Percentiles rank a stretch among this genome's conserved stretches.
phyloP scores from a whole-genome alignment of 345 rosid species.

The Schrenkiella parvula region DNA sequence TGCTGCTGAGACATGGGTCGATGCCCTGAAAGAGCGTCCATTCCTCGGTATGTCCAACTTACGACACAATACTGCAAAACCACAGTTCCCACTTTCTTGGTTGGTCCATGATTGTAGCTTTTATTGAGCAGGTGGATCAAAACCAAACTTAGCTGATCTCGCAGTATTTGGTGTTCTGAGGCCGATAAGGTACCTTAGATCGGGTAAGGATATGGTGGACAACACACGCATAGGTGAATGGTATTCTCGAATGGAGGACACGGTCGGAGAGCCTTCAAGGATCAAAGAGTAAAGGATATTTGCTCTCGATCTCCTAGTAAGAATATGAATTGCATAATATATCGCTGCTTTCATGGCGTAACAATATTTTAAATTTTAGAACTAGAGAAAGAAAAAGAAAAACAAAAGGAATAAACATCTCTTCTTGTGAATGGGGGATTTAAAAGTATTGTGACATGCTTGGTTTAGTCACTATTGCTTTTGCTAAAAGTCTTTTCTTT shows the following conservation, averaged over 20 bases:
- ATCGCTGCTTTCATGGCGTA: slow-evolving; percentile 12
- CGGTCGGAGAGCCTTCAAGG: slow-evolving; percentile 63
- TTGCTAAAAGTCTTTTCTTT: background rate
- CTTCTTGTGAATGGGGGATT: slow-evolving; percentile 16
- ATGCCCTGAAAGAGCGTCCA: slow-evolving; percentile 66
- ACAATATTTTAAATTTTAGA: slow-evolving; percentile 4
- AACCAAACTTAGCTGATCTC: slow-evolving; percentile 92
- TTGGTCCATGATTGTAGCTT: slow-evolving; percentile 5
- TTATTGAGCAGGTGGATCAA: slow-evolving; percentile 53
- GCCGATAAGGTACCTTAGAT: slow-evolving; percentile 71
- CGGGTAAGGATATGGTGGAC: slow-evolving; percentile 90
- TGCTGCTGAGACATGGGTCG: slow-evolving; percentile 93
- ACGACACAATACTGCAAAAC: background rate
- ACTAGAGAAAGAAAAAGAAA: slow-evolving; percentile 12
- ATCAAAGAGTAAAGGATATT: slow-evolving; percentile 35
- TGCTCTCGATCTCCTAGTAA: slow-evolving; percentile 1
- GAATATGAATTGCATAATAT: slow-evolving; percentile 5
- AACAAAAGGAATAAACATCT: slow-evolving; percentile 14
- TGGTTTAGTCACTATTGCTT: slow-evolving; percentile 3
- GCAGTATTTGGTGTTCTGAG: slow-evolving; percentile 88
- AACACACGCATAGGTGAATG: slow-evolving; percentile 83
- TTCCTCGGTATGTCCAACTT: slow-evolving; percentile 51
- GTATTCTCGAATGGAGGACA: slow-evolving; percentile 70
- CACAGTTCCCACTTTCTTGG: background rate
- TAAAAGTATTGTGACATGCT: background rate